Evolutionary conservation across 148 eudicot genomes (phyloP), one percentile per base, ranked within the genome.

Genomic region (Fagopyrum esculentum): DNA sequence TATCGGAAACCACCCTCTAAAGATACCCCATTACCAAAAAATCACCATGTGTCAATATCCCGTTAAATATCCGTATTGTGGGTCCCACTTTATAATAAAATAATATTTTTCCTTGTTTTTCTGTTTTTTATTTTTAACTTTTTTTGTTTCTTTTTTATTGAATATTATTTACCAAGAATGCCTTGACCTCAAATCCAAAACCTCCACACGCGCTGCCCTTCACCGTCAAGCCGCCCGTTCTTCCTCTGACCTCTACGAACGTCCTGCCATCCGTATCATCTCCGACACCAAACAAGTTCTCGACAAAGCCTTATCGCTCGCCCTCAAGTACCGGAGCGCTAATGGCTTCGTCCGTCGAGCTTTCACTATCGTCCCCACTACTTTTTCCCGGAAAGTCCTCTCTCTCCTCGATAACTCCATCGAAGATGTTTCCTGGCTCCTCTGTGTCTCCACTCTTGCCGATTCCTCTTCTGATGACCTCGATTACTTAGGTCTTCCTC

Each of bases 211-310:
- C 1, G 89, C 88, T 8, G 86, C 79, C 15, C 87, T 94, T 9
- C 90, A 91, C 66, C 91, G 96, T 2, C 93, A 90, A 50, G 98
- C 98, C 4, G 97, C 98, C 9, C 72, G 72, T 3, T 43, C 72
- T 19, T 69, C 49, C 19, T 13, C 48, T 8, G 72, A 69, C 19
- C 72, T 69, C 9, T 69, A 69, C 72, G 72, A 69, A 48, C 72
- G 72, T 9, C 72, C 72, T 3, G 44, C 72, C 72, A 9, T 22
- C 11, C 72, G 72, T 3, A 69, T 69, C 72, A 43, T 69, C 22
- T 43, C 47, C 49, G 72, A 69, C 72, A 69, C 72, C 19, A 26
- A 43, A 7, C 72, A 35, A 13, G 72, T 45, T 19, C 72, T 69
- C 9, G 72, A 69, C 2, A 43, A 44, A 35, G 72, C 72, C 22